These are phyloP conservation scores for Cryptomeria japonica DNA, from an alignment of 75 land plant species.

Conservation along the genomic window DNA sequence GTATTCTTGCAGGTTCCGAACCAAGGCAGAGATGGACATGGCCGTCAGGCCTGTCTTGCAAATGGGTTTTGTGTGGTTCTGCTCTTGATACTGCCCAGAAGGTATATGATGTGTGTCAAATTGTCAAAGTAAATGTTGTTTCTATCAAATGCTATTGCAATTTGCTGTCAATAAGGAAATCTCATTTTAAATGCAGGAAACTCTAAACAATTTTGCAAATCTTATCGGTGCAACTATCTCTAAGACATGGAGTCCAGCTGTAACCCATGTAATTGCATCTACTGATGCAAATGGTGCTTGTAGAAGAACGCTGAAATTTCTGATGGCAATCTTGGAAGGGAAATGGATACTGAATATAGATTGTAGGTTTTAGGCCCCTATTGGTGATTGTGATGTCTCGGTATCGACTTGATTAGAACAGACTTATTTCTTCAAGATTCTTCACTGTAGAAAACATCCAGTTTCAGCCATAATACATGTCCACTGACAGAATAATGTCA, in stretches of 20 bases:
- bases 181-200: conserved; percentile 42
- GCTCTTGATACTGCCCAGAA: conserved; percentile 62
- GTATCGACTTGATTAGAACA: not conserved
- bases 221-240: conserved; percentile 41
- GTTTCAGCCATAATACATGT: not conserved
- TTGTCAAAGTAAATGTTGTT: not conserved
- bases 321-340: conserved; percentile 78
- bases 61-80: conserved; percentile 86
- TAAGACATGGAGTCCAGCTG: conserved; percentile 55
- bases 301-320: conserved; percentile 69
- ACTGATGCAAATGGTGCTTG: conserved; percentile 77
- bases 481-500: not conserved
- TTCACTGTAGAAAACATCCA: not conserved
- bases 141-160: no score
- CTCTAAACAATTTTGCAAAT: conserved; percentile 52
- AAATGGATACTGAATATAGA: conserved; percentile 69
- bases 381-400: not conserved
- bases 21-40: conserved; percentile 14
- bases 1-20: not conserved
- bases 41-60: conserved; percentile 12
- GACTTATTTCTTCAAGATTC: not conserved
- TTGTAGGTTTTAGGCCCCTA: conserved; percentile 48
- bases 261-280: conserved; percentile 85
- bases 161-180: not conserved
- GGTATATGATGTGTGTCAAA: conserved; percentile 36